Evolutionary conservation across 129 eudicot species (phyloP).

Genomic region (Saposhnikovia divaricata): DNA sequence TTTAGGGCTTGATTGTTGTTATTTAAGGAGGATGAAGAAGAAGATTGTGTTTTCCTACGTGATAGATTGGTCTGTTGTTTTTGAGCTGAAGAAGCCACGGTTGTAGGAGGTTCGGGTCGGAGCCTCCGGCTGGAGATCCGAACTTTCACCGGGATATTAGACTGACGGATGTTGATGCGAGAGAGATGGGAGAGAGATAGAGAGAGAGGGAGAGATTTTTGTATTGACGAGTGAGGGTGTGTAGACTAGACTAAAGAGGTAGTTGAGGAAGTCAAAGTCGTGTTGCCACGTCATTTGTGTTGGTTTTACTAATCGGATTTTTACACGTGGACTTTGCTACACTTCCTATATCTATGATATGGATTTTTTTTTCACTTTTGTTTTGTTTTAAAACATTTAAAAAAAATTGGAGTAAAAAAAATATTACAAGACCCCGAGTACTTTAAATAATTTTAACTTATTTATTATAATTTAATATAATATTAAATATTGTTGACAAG

Average conservation of each 20-base stretch:
- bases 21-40: conserved; percentile 21
- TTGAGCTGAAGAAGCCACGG: conserved; percentile 96
- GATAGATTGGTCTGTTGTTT: conserved; percentile 34
- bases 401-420: too few species aligned
- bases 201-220: neutral
- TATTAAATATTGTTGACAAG: too few species aligned
- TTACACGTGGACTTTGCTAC: neutral
- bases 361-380: neutral
- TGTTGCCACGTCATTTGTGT: neutral
- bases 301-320: neutral
- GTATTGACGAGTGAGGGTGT: neutral
- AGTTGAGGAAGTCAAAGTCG: neutral
- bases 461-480: too few species aligned
- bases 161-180: neutral
- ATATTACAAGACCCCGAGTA: too few species aligned
- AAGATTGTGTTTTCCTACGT: conserved; percentile 43
- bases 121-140: conserved; percentile 43
- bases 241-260: neutral
- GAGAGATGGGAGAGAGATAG: neutral
- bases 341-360: neutral
- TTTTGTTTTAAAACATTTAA: too few species aligned
- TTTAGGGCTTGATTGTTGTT: conserved; percentile 2
- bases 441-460: too few species aligned
- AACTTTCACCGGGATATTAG: conserved; percentile 15
- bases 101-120: conserved; percentile 31